These are phyloP conservation scores for Cytospora mali DNA, from an alignment of 2,329 filamentous ascomycete species.

Conservation along the genomic window DNA sequence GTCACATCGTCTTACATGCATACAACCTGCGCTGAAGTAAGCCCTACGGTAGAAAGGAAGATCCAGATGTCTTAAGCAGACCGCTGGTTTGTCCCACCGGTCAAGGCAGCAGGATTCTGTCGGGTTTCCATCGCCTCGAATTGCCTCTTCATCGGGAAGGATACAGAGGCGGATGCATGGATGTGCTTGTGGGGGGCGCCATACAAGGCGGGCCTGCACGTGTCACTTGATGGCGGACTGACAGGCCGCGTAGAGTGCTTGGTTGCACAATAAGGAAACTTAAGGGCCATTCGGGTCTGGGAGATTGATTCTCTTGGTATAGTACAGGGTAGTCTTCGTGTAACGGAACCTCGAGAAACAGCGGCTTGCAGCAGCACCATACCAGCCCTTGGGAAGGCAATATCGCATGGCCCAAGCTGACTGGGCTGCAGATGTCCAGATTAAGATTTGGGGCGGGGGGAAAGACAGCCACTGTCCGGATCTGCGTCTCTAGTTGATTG, in stretches of 20 bases:
- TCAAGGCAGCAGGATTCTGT: slow-evolving; percentile 7
- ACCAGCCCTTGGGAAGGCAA: no score
- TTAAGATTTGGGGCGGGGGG: background rate
- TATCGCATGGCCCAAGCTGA: background rate
- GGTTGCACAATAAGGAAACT: background rate
- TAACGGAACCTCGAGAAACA: background rate
- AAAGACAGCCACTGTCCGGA: background rate
- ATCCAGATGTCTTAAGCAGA: slow-evolving; percentile 18
- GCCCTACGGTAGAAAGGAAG: slow-evolving; percentile 5
- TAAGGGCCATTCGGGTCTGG: background rate
- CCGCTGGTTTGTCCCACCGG: slow-evolving; percentile 15
- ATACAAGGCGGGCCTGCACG: no score
- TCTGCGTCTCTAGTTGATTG: background rate
- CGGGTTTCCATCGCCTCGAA: background rate
- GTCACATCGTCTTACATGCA: slow-evolving; percentile 20
- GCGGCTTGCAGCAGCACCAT: background rate
- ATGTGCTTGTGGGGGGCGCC: no score
- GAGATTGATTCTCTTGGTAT: background rate
- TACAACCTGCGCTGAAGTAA: slow-evolving; percentile 24
- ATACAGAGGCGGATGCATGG: background rate
- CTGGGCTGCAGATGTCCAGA: background rate
- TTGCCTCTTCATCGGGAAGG: no score
- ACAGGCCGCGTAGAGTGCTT: no score
- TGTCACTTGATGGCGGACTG: background rate
- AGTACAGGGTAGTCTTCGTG: background rate